A percentile compares a stretch with the other conserved stretches of the same genome.
phyloP scores from a whole-genome alignment of 305 asterid genomes.

The Fraxinus angustifolia region DNA sequence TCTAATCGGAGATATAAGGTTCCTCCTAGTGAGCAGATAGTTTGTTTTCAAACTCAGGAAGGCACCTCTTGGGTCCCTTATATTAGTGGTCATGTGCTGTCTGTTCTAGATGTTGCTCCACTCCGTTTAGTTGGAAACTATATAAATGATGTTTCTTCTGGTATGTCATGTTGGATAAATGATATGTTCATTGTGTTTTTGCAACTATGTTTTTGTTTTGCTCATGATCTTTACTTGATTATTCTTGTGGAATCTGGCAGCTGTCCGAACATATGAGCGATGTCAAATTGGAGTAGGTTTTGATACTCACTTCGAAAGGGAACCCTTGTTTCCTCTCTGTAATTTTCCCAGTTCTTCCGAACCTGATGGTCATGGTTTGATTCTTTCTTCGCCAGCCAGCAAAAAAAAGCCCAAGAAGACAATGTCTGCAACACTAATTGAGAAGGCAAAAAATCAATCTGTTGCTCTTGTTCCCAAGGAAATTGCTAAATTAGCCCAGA shows the following conservation, averaged over 20 bases:
- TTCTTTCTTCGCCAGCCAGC: slow-evolving; percentile 35
- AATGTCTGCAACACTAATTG: slow-evolving; percentile 81
- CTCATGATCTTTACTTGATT: slow-evolving; percentile 26
- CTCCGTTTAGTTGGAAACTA: slow-evolving; percentile 68
- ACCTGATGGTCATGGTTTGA: slow-evolving; percentile 42
- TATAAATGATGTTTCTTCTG: slow-evolving; percentile 71
- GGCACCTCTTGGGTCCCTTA: slow-evolving; percentile 61
- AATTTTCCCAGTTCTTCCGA: slow-evolving; percentile 41
- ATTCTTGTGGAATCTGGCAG: slow-evolving; percentile 43
- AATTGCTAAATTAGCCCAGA: slow-evolving; percentile 72
- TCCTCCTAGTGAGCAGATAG: slow-evolving; percentile 35
- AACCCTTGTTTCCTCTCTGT: slow-evolving; percentile 71
- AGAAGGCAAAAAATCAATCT: slow-evolving; percentile 70
- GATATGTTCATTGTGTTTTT: slow-evolving; percentile 22
- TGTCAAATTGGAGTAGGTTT: slow-evolving; percentile 46
- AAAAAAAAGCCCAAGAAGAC: slow-evolving; percentile 56
- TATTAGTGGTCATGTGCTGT: slow-evolving; percentile 58
- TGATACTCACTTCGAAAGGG: slow-evolving; percentile 51
- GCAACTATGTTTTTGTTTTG: slow-evolving; percentile 11
- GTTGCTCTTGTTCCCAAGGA: slow-evolving; percentile 81
- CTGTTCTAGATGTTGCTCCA: slow-evolving; percentile 90
- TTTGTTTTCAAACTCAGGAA: slow-evolving; percentile 32
- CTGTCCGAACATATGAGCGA: slow-evolving; percentile 49
- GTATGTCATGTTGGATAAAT: slow-evolving; percentile 40
- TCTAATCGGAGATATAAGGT: slow-evolving; percentile 29